Percentiles rank a stretch among this genome's conserved stretches.
phyloP scores from a whole-genome alignment of 768 basidiomycete genomes.

The Hygrocybe punicea region DNA sequence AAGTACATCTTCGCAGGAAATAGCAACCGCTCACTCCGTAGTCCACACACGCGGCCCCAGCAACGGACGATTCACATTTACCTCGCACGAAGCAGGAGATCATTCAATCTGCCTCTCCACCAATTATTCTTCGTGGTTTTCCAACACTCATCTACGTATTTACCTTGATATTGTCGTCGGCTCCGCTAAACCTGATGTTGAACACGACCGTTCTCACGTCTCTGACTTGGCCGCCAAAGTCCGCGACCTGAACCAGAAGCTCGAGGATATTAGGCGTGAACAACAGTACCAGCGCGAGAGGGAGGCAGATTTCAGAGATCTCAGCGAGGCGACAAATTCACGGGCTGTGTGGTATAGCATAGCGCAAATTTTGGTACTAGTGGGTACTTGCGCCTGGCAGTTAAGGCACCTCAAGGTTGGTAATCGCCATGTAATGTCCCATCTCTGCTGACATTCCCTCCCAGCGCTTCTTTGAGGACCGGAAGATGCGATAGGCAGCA shows the following conservation, averaged over 20 bases:
- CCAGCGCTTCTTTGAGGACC: slow-evolving; percentile 84
- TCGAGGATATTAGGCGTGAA: slow-evolving; percentile 90
- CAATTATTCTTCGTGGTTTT: slow-evolving; percentile 88
- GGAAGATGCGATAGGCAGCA: slow-evolving; percentile 61
- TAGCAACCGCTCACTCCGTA: slow-evolving; percentile 73
- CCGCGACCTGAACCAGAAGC: slow-evolving; percentile 88
- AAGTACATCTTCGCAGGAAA: slow-evolving; percentile 57
- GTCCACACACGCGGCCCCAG: slow-evolving; percentile 88
- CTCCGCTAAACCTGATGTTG: slow-evolving; percentile 77
- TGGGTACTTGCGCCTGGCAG: slow-evolving; percentile 91
- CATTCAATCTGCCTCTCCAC: slow-evolving; percentile 95
- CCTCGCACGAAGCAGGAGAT: slow-evolving; percentile 94
- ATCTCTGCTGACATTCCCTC: slow-evolving; percentile 7
- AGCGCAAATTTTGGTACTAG: slow-evolving; percentile 77
- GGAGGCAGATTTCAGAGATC: slow-evolving; percentile 82
- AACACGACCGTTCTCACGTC: slow-evolving; percentile 83
- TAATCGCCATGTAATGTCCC: background rate
- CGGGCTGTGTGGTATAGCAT: slow-evolving; percentile 93
- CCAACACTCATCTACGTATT: slow-evolving; percentile 83
- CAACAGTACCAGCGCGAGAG: slow-evolving; percentile 98
- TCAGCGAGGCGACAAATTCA: slow-evolving; percentile 89
- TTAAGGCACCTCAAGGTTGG: slow-evolving; percentile 81
- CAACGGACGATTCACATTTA: slow-evolving; percentile 94
- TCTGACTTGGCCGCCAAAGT: slow-evolving; percentile 78
- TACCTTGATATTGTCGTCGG: slow-evolving; percentile 95